Base-by-base conservation (phyloP, 352 stramenopile genomes). In the Saprolegnia parasitica region DNA sequence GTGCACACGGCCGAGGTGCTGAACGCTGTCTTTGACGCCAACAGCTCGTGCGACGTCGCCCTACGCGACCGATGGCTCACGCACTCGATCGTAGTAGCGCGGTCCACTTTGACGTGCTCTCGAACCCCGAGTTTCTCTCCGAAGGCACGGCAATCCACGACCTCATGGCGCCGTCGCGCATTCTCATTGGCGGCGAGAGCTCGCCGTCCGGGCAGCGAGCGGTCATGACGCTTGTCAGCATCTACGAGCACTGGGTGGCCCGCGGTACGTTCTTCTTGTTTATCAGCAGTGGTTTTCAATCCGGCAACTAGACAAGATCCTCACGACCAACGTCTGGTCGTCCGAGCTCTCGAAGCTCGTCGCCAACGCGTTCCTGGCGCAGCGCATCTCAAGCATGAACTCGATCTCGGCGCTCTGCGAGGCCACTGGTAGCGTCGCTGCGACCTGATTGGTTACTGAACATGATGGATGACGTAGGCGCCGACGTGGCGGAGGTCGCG, bases 301-400 rank as follows among this genome's bases (percentile, higher is more conserved):
- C 21, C 65, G 32, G 20, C 35, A 83, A 95, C 23, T 68, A 95
- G 85, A 94, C 37, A 76, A 74, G 32, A 99, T 99, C 74, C 86
- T 99, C 56, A 99, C 96, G 18, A 99, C 97, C 18, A 99, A 99
- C 77, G 88, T 99, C 40, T 99, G 98, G 97, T 99, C 97, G 1
- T 99, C 97, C n/a, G 98, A 99, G 81, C 89, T 99, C 40, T 98
- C 96, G 49, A 99, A 99, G 83, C 94, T 99, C 57, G 97, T 99
- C 24, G 97, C 97, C 39, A 99, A 99, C 81, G 97, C 98, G 29
- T 99, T 99, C 79, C 78, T 99, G 67, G 98, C 98, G 2, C 97
- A 99, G 82, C 86, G 97, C 32, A 98, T 99, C 70, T 99, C 95
- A 65, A 99, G 93, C 65, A 99, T 99, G 76, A 99, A 99, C 88